Percentiles rank a stretch among this genome's conserved stretches.
These are phyloP conservation scores for Cladophialophora bantiana DNA, from an alignment of 2,329 filamentous ascomycete species.

Conservation along the genomic window DNA sequence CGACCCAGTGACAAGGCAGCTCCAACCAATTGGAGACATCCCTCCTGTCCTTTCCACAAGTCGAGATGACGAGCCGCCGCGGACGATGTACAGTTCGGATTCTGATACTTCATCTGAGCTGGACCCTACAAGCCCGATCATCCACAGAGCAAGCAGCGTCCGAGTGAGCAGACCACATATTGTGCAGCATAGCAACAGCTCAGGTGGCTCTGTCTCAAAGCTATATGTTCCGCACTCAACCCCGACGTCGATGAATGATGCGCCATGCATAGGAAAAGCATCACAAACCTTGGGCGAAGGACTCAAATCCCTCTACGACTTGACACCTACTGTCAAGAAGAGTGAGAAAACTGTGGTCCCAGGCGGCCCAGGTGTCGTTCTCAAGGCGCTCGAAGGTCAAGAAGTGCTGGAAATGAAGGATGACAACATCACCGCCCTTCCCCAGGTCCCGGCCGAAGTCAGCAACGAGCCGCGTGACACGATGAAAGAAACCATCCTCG, in stretches of 20 bases:
- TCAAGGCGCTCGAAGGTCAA: constrained; percentile 33
- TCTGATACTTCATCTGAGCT: constrained; percentile 33
- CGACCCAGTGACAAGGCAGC: constrained; percentile 27
- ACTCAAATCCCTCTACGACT: constrained; percentile 9
- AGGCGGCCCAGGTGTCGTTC: constrained; percentile 27
- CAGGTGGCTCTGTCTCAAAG: constrained; percentile 30
- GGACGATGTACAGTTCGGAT: constrained; percentile 33
- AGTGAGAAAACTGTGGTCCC: not conserved
- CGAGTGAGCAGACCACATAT: constrained; percentile 37
- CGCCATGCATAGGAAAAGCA: not conserved
- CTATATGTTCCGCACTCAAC: constrained; percentile 23
- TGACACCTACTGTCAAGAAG: constrained; percentile 12
- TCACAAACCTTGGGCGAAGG: constrained; percentile 12
- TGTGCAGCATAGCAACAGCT: constrained; percentile 36
- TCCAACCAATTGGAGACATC: constrained; percentile 22
- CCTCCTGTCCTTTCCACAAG: constrained; percentile 24
- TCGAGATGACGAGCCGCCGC: constrained; percentile 22
- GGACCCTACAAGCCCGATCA: constrained; percentile 28
- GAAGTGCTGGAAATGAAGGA: not conserved
- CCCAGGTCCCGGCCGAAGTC: constrained; percentile 11
- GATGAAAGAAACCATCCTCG: constrained; percentile 30
- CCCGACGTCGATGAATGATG: constrained; percentile 5
- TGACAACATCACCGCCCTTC: constrained; percentile 8
- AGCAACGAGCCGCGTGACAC: constrained; percentile 6
- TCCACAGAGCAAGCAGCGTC: constrained; percentile 40